phyloP scores from a whole-genome alignment of 139 green algal genomes.

The Zygnema circumcarinatum region DNA sequence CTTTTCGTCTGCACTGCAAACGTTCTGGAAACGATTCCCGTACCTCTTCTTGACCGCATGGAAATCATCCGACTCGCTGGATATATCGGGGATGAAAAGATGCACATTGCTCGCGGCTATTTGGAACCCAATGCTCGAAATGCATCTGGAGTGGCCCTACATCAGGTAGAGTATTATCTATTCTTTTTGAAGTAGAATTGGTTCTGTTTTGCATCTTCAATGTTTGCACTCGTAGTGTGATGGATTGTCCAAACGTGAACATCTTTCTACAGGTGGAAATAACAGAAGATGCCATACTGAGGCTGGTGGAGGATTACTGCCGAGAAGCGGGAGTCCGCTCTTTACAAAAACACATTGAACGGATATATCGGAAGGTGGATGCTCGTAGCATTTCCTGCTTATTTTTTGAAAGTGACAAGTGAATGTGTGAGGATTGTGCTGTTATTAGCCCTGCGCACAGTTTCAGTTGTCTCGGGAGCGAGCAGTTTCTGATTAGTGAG shows the following conservation, averaged over 20 bases:
- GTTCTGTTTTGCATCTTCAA: neutral
- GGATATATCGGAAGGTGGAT: conserved; percentile 91
- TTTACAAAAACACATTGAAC: conserved; percentile 97
- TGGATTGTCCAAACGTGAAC: neutral
- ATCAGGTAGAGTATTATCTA: no score
- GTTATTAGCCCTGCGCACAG: no score
- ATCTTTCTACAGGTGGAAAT: conserved; percentile 73
- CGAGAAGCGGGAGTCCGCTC: conserved; percentile 95
- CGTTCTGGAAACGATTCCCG: conserved; percentile 93
- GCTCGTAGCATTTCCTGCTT: conserved; percentile 2
- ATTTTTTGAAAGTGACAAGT: conserved; percentile 15
- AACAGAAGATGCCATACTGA: conserved; percentile 77
- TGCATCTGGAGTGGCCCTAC: conserved; percentile 77
- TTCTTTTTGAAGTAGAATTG: neutral
- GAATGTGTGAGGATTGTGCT: no score
- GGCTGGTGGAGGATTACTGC: conserved; percentile 89
- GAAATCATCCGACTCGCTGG: conserved; percentile 87
- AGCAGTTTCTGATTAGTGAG: no score
- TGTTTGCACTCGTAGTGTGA: neutral
- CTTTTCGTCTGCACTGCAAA: conserved; percentile 98
- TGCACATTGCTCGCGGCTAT: conserved; percentile 88
- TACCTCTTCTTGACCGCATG: conserved; percentile 95
- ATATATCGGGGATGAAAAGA: conserved; percentile 95
- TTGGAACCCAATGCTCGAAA: conserved; percentile 79
- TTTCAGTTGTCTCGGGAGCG: no score